Evolutionary conservation across 1,139 yeast species (phyloP).

Genomic region (Pichia norvegensis): DNA sequence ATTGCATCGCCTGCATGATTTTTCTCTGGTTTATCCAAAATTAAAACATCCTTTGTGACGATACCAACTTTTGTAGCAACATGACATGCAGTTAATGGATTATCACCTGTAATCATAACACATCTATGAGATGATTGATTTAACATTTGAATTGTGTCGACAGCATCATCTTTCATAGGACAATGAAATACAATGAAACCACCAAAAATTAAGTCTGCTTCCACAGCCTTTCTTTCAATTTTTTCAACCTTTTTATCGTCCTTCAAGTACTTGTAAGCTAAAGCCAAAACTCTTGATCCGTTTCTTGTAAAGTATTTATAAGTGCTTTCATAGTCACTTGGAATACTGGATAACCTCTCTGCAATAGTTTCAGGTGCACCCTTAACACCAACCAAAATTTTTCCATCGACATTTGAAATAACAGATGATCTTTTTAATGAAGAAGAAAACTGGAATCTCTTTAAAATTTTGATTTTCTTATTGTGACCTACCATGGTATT

Average conservation of each 20-base stretch:
- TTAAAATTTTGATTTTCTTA: conserved; percentile 62
- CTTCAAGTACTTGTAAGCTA: conserved; percentile 71
- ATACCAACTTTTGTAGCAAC: conserved; percentile 92
- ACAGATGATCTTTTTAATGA: conserved; percentile 93
- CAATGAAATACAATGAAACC: conserved; percentile 97
- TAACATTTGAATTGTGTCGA: conserved; percentile 83
- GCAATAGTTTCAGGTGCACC: conserved; percentile 99
- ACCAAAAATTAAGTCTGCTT: conserved; percentile 66
- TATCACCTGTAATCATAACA: conserved; percentile 98
- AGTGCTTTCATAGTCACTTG: conserved; percentile 74
- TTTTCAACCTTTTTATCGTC: conserved; percentile 43
- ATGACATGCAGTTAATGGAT: conserved; percentile 96
- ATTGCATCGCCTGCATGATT: conserved; percentile 45
- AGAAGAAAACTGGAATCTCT: conserved; percentile 96
- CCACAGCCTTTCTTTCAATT: conserved; percentile 67
- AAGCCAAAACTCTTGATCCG: conserved; percentile 93
- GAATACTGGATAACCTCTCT: conserved; percentile 63
- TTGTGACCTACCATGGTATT: conserved; percentile 51
- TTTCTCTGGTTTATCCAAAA: conserved; percentile 73
- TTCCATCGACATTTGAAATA: conserved; percentile 52
- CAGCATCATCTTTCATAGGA: conserved; percentile 90
- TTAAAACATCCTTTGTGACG: conserved; percentile 73
- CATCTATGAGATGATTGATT: conserved; percentile 93
- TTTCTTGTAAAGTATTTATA: conserved; percentile 88
- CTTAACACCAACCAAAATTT: conserved; percentile 77